A percentile compares a stretch with the other conserved stretches of the same genome.
Conservation (phyloP, 306 rosid genomes). For the Notholithocarpus densiflorus region DNA sequence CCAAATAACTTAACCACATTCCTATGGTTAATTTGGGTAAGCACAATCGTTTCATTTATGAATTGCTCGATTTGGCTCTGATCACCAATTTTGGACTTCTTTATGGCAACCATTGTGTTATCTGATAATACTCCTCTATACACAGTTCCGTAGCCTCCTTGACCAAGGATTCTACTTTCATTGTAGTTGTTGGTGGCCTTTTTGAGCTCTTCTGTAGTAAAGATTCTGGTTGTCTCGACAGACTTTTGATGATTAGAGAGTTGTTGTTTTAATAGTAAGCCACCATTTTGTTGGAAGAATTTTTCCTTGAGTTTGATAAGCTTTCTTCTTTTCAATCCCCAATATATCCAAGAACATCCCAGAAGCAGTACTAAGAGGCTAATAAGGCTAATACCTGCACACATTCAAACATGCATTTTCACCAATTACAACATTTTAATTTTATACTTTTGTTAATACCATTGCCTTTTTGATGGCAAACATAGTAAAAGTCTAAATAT, state of each 20-base stretch:
- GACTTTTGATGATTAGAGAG: constrained; percentile 12
- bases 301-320: constrained; percentile 28
- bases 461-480: no score
- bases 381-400: constrained; percentile 15
- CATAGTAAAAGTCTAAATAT: no score
- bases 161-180: constrained; percentile 26
- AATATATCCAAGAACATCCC: constrained; percentile 23
- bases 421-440: background rate
- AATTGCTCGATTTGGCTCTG: no score
- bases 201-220: constrained; percentile 25
- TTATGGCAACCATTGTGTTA: constrained; percentile 29
- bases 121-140: constrained; percentile 34
- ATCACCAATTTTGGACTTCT: constrained; percentile 54
- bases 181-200: constrained; percentile 42
- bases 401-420: background rate
- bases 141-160: constrained; percentile 43
- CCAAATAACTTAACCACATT: no score
- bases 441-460: no score
- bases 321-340: constrained; percentile 30
- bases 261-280: constrained; percentile 31
- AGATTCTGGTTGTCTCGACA: constrained; percentile 11
- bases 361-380: constrained; percentile 3
- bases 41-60: no score
- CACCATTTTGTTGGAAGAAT: constrained; percentile 37
- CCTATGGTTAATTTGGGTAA: no score